phyloP scores from a whole-genome alignment of 169 alveolate species.

The Plasmodium vivax region DNA sequence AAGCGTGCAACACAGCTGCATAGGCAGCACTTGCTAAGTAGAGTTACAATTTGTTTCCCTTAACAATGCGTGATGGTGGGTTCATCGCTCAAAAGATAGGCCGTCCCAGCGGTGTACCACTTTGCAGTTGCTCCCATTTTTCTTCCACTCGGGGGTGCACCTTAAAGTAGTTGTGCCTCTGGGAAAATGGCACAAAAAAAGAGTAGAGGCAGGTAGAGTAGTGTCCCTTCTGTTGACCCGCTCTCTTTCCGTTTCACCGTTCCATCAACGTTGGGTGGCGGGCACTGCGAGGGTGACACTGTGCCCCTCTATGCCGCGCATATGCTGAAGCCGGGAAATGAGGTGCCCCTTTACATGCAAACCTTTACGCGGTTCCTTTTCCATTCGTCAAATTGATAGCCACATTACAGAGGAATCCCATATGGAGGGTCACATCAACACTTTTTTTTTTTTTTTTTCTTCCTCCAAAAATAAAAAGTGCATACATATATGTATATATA shows the following conservation, averaged over 20 bases:
- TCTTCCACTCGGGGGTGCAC: neutral
- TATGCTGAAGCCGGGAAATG: neutral
- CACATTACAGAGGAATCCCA: neutral
- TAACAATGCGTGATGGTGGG: too few relatives aligned
- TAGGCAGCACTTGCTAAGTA: neutral
- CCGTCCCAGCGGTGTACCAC: neutral
- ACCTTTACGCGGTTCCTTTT: neutral
- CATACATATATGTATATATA: conserved; percentile 1
- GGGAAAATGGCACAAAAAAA: neutral
- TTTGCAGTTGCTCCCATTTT: neutral
- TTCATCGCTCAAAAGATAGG: neutral
- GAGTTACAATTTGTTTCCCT: neutral
- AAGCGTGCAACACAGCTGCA: neutral
- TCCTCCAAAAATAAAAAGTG: neutral
- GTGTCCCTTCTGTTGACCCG: neutral
- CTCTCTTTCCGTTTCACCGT: neutral
- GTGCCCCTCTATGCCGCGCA: neutral
- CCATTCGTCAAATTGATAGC: neutral
- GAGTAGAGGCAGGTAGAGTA: neutral
- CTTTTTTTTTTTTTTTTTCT: too few relatives aligned
- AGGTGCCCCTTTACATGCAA: neutral
- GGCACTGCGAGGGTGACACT: neutral
- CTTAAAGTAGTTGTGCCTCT: neutral
- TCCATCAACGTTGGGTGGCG: neutral
- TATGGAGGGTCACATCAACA: neutral